Evolutionary conservation across 345 rosid genomes (phyloP).

Genomic region (Microcos paniculata): DNA sequence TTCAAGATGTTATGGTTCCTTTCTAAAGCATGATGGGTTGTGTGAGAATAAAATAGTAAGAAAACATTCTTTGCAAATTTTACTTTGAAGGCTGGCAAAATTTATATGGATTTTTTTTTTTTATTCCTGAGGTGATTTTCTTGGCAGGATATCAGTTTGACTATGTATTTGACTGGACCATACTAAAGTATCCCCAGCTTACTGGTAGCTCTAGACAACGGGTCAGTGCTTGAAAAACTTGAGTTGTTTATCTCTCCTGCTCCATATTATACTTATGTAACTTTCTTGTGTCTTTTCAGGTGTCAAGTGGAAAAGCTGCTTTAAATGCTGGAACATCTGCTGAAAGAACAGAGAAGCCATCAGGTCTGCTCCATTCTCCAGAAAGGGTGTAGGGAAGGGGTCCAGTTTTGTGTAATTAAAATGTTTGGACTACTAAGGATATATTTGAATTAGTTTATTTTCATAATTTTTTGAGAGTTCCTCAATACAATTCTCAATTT

Average conservation of each 20-base stretch:
- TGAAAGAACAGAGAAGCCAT: slow-evolving; percentile 36
- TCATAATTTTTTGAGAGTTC: neutral
- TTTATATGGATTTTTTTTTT: neutral
- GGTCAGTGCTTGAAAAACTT: slow-evolving; percentile 27
- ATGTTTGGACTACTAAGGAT: neutral
- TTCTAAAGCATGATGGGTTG: neutral
- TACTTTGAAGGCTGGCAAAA: neutral
- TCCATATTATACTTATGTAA: neutral
- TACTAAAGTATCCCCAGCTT: slow-evolving; percentile 56
- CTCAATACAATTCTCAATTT: neutral
- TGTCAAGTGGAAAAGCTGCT: slow-evolving; percentile 25
- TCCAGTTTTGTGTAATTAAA: neutral
- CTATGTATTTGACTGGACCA: slow-evolving; percentile 61
- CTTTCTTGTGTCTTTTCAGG: slow-evolving; percentile 20
- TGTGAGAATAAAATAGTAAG: neutral
- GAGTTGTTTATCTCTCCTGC: neutral
- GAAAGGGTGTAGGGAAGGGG: slow-evolving; percentile 21
- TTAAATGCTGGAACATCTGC: slow-evolving; percentile 34
- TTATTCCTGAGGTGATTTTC: neutral
- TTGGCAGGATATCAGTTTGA: slow-evolving; percentile 55
- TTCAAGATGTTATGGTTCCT: neutral
- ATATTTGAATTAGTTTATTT: neutral
- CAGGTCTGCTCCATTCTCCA: slow-evolving; percentile 33
- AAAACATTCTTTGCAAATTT: neutral
- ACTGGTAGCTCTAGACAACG: slow-evolving; percentile 40